A percentile compares a stretch with the other conserved stretches of the same genome.
Conservation (phyloP, 148 eudicot genomes). For the Nepenthes mirabilis region DNA sequence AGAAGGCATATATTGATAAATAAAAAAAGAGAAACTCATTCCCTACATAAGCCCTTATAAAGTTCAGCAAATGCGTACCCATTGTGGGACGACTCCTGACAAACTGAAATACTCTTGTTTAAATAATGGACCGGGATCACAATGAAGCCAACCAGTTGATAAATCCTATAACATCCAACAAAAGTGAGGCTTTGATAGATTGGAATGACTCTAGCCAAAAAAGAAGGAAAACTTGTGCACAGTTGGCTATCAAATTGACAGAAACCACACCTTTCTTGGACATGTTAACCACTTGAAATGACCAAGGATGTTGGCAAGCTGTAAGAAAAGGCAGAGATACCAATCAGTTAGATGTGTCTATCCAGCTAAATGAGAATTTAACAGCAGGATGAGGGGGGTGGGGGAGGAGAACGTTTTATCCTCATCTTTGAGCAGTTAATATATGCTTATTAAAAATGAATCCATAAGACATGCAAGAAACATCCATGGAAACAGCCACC, state of each 20-base stretch:
- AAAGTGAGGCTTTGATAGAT: background rate
- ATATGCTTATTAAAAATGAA: background rate
- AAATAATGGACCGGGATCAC: constrained; percentile 67
- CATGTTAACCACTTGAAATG: constrained; percentile 74
- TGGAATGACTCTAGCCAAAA: background rate
- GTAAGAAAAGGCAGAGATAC: constrained; percentile 12
- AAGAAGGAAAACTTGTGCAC: background rate
- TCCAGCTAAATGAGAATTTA: background rate
- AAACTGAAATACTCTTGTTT: constrained; percentile 43
- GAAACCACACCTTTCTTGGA: constrained; percentile 54
- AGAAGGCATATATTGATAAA: no score
- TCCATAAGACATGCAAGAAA: background rate
- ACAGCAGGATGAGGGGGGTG: background rate
- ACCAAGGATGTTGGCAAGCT: constrained; percentile 65
- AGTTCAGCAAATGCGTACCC: constrained; percentile 28
- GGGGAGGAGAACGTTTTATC: no score
- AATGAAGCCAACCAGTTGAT: constrained; percentile 81
- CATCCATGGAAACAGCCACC: no score
- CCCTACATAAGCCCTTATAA: no score
- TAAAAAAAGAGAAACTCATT: no score
- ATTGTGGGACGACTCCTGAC: constrained; percentile 46
- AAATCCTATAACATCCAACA: constrained; percentile 38
- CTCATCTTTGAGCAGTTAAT: no score
- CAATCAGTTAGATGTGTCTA: background rate
- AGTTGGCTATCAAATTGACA: background rate